Evolutionary conservation across 106 monocot species (phyloP).

Genomic region (Allium fistulosum): DNA sequence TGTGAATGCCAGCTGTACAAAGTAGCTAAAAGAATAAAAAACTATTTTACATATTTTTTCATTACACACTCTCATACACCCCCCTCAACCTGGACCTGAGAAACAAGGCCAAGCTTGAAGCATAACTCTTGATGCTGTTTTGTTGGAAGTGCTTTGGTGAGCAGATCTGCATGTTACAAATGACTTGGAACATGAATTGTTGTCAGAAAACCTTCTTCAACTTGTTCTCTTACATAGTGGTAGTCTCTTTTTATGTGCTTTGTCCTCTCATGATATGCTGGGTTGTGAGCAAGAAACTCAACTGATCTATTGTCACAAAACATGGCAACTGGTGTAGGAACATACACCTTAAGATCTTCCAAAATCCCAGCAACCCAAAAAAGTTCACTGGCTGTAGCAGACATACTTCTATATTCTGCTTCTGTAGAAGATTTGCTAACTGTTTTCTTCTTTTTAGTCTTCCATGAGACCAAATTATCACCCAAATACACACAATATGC

Average conservation of each 20-base stretch:
- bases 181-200: background rate
- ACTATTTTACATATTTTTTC: no score
- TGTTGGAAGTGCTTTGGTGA: background rate
- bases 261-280: conserved; percentile 1
- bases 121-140: no score
- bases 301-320: background rate
- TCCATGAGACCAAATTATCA: background rate
- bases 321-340: background rate
- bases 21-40: no score
- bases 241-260: conserved; percentile 1
- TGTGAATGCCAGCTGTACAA: no score
- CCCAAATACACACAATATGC: background rate
- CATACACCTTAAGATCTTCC: background rate
- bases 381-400: background rate
- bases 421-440: background rate
- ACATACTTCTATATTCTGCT: background rate
- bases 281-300: background rate
- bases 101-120: no score
- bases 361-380: background rate
- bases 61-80: no score
- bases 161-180: background rate
- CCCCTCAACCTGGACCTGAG: no score
- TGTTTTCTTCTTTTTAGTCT: background rate
- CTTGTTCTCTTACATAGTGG: background rate
- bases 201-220: background rate